phyloP scores from a whole-genome alignment of 1,139 yeast genomes.

The Geotrichum fermentans region DNA sequence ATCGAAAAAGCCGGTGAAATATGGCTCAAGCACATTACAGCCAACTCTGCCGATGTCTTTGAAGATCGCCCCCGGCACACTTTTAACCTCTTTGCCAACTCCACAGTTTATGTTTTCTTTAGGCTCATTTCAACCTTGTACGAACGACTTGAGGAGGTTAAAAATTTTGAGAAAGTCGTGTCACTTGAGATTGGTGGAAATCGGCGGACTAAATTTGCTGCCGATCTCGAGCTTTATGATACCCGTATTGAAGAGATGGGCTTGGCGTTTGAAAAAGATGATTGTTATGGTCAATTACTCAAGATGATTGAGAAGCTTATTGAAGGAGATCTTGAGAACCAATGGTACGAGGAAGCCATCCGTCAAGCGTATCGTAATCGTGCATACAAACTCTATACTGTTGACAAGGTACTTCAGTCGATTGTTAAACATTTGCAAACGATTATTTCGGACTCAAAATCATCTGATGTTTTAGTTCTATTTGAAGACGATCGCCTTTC shows the following conservation, averaged over 20 bases:
- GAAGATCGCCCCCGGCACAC: constrained; percentile 32
- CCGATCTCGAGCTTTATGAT: constrained; percentile 75
- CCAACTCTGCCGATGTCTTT: constrained; percentile 16
- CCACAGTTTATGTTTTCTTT: constrained; percentile 87
- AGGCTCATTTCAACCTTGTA: constrained; percentile 80
- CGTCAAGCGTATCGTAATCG: constrained; percentile 93
- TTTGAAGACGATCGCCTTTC: constrained; percentile 75
- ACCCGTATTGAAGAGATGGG: constrained; percentile 80
- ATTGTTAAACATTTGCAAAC: constrained; percentile 83
- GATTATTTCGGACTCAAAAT: constrained; percentile 69
- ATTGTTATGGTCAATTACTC: constrained; percentile 73
- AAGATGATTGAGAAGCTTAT: constrained; percentile 68
- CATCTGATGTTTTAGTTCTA: constrained; percentile 72
- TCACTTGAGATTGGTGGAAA: constrained; percentile 59
- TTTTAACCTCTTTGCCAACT: constrained; percentile 81
- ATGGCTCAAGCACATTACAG: constrained; percentile 47
- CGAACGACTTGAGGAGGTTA: constrained; percentile 73
- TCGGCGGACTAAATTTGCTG: constrained; percentile 74
- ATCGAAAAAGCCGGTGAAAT: constrained; percentile 59
- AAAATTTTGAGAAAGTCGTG: constrained; percentile 59
- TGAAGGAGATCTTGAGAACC: constrained; percentile 89
- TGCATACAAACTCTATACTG: constrained; percentile 87
- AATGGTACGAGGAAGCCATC: constrained; percentile 90
- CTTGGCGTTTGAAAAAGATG: constrained; percentile 64
- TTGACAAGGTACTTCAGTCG: constrained; percentile 88